Percentiles rank a stretch among this genome's conserved stretches.
These are phyloP conservation scores for Phytophthora pistaciae DNA, from an alignment of 352 stramenopile genomes.

Conservation along the genomic window DNA sequence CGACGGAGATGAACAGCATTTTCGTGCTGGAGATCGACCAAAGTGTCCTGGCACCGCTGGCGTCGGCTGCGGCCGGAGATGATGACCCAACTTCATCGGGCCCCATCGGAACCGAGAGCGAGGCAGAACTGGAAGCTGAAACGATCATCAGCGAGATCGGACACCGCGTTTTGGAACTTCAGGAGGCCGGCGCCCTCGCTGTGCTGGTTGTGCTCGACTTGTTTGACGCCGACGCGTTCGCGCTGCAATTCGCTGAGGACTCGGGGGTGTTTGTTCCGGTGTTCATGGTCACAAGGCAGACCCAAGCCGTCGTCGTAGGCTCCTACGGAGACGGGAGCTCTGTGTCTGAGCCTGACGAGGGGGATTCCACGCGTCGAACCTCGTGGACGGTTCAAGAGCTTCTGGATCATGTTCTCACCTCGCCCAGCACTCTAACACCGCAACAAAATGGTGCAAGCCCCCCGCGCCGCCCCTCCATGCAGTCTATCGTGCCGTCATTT, in stretches of 20 bases:
- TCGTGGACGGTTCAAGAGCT: constrained; percentile 40
- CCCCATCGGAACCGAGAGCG: constrained; percentile 21
- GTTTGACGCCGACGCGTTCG: constrained; percentile 64
- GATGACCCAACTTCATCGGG: constrained; percentile 6
- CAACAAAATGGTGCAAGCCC: constrained; percentile 4
- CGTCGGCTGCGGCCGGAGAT: constrained; percentile 13
- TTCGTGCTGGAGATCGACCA: constrained; percentile 61
- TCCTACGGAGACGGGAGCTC: constrained; percentile 22
- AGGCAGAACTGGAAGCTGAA: constrained; percentile 42
- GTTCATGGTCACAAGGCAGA: constrained; percentile 56
- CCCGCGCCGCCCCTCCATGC: constrained; percentile 25
- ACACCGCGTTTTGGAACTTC: constrained; percentile 59
- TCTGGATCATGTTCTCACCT: constrained; percentile 17
- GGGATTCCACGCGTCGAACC: constrained; percentile 31
- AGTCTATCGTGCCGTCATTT: constrained; percentile 17
- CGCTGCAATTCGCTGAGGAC: constrained; percentile 54
- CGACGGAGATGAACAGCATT: constrained; percentile 51
- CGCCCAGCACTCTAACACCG: constrained; percentile 6
- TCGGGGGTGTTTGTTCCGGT: constrained; percentile 77
- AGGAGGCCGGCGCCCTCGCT: constrained; percentile 64
- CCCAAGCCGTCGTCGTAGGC: constrained; percentile 25
- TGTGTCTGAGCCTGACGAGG: constrained; percentile 26
- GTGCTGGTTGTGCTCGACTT: constrained; percentile 75
- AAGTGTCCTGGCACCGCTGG: constrained; percentile 21
- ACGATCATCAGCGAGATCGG: constrained; percentile 57